A percentile compares a stretch with the other conserved stretches of the same genome.
Evolutionary conservation across 169 alveolate genomes (phyloP).

Genomic region (Fabrea salina): DNA sequence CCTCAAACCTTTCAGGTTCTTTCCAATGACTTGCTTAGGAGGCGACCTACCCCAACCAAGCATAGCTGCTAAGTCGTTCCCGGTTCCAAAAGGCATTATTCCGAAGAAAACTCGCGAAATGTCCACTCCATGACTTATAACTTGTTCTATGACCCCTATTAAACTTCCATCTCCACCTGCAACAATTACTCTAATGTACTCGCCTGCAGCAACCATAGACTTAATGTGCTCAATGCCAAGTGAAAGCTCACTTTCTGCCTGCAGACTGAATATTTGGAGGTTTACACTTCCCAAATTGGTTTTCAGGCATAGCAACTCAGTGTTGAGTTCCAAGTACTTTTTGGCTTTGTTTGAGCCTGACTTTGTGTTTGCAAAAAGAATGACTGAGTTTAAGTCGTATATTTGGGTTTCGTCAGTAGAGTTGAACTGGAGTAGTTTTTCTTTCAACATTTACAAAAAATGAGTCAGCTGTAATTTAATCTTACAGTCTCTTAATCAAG

Average conservation of each 20-base stretch:
- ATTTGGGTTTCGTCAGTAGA: no score
- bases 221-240: background rate
- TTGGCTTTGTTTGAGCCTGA: conserved; percentile 15
- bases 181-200: conserved; percentile 70
- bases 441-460: no score
- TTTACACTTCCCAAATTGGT: background rate
- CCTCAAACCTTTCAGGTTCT: conserved; percentile 44
- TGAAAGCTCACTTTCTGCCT: background rate
- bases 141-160: conserved; percentile 88
- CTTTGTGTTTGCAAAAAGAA: conserved; percentile 14
- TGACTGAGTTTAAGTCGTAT: no score
- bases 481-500: no score
- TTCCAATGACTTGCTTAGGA: background rate
- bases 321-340: background rate
- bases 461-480: no score
- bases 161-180: conserved; percentile 97
- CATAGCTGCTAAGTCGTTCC: conserved; percentile 93
- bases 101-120: conserved; percentile 75
- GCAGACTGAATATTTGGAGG: background rate
- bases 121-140: conserved; percentile 74
- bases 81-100: conserved; percentile 94
- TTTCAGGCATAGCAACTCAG: background rate
- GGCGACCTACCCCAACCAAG: conserved; percentile 80
- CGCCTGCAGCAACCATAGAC: background rate
- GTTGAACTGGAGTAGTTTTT: no score